Evolutionary conservation across 2,329 filamentous ascomycete genomes (phyloP).

Genomic region (Phialocephala subalpina): DNA sequence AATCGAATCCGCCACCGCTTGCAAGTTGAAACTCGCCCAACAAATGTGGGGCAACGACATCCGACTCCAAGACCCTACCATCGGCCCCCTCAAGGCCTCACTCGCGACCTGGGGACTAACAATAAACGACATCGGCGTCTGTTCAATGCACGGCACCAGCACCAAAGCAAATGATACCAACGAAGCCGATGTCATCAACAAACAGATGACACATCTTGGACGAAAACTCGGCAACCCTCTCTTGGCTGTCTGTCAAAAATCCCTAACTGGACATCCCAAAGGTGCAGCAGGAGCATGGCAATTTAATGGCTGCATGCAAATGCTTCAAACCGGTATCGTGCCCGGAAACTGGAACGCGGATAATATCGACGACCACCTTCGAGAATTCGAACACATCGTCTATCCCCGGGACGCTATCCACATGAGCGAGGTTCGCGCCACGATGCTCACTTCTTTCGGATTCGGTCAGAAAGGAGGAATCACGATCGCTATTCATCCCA

Average conservation of each 20-base stretch:
- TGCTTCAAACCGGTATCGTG: conserved; percentile 89
- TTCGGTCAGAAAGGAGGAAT: conserved; percentile 98
- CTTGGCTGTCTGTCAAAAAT: conserved; percentile 97
- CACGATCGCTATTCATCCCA: conserved; percentile 92
- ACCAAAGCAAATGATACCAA: conserved; percentile 99
- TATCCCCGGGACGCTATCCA: conserved; percentile 93
- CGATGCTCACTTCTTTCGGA: conserved; percentile 96
- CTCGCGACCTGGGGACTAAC: conserved; percentile 96
- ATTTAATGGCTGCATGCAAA: conserved; percentile 96
- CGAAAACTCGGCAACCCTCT: conserved; percentile 93
- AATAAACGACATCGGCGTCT: conserved; percentile 89
- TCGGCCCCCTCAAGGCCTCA: conserved; percentile 91
- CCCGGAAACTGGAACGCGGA: conserved; percentile 97
- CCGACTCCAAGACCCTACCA: conserved; percentile 91
- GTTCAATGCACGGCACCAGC: conserved; percentile 98
- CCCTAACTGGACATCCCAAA: conserved; percentile 96
- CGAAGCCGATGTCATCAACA: conserved; percentile 92
- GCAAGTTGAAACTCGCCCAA: conserved; percentile 4
- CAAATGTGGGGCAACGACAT: conserved; percentile 81
- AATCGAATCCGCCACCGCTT: conserved; percentile 2
- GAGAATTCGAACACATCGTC: conserved; percentile 94
- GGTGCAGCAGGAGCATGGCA: conserved; percentile 98
- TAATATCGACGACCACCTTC: conserved; percentile 93
- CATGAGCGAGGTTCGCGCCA: conserved; percentile 89
- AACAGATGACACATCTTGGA: conserved; percentile 91